Evolutionary conservation across 164 flowering plant species (phyloP), one percentile per base, ranked within the genome.

Genomic region (Vitis rupestris): DNA sequence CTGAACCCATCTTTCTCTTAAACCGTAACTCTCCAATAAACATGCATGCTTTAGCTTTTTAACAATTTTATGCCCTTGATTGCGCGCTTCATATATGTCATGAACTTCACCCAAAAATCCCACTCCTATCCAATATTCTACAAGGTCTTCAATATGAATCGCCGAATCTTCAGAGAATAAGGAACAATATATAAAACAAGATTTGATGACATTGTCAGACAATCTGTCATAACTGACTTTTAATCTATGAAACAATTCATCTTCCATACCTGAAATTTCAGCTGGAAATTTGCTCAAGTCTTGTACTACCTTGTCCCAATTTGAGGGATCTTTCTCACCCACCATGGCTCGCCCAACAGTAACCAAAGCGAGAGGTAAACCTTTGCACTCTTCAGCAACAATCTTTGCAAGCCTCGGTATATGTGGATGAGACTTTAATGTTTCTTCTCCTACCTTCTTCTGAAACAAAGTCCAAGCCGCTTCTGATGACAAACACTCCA

Each of bases 281-380:
- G 72, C 2, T 8, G 72, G 16, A 9, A 58, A 50, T 23, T 27
- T 64, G 4, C 6, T 58, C 52, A 69, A 44, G 8, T 37, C 31
- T 13, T 53, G 12, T 48, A 60, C 15, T 5, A 70, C 72, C 44
- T 44, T 48, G 2, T 47, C 1, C 74, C 80, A 76, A 30, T 69
- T 74, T 14, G 31, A 47, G 2, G 65, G 60, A n/a, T 70, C 69
- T 16, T 14, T 61, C 56, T 61, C 65, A 54, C 31, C 53, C 9
- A 63, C 58, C 73, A 69, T 76, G 15, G 72, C 61, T 4, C 58
- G 68, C 8, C 61, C 75, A 48, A 68, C 47, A 1, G 65, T 60
- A 12, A 61, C 47, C 10, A 76, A 65, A 14, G 71, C 67, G 16
- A 76, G 75, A 3, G 75, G 75, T 29, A 76, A 48, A 31, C 75